A percentile compares a stretch with the other conserved stretches of the same genome.
phyloP scores from a whole-genome alignment of 495 filamentous ascomycete genomes.

The Penicillium soppii region DNA sequence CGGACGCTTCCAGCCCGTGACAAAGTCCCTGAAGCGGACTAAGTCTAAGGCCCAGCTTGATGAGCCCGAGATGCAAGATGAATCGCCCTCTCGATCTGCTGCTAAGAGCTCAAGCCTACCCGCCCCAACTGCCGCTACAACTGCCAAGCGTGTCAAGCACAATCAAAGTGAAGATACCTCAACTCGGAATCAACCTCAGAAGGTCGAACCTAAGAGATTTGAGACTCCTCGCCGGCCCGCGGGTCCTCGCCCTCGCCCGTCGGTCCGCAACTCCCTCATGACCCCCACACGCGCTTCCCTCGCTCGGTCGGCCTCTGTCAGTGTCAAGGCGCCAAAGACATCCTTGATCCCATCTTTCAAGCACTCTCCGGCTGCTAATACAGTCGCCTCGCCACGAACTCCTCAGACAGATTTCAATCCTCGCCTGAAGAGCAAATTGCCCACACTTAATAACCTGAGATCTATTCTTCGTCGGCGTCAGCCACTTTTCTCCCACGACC shows the following conservation, averaged over 20 bases:
- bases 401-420: constrained; percentile 49
- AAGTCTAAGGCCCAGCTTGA: constrained; percentile 74
- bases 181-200: constrained; percentile 32
- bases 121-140: constrained; percentile 14
- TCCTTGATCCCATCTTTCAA: constrained; percentile 55
- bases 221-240: constrained; percentile 41
- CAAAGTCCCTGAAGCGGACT: constrained; percentile 65
- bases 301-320: constrained; percentile 54
- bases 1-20: constrained; percentile 54
- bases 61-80: constrained; percentile 44
- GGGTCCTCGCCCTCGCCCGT: constrained; percentile 37
- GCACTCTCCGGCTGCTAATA: constrained; percentile 47
- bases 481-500: constrained; percentile 62
- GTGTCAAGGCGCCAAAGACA: constrained; percentile 55
- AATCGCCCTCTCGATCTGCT: constrained; percentile 37
- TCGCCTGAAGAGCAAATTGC: constrained; percentile 41
- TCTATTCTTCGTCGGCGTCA: constrained; percentile 62
- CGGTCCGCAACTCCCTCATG: constrained; percentile 53
- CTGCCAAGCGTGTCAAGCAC: constrained; percentile 66
- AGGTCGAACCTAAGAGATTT: constrained; percentile 19
- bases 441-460: constrained; percentile 49
- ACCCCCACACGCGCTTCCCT: constrained; percentile 82
- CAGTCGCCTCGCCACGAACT: constrained; percentile 42
- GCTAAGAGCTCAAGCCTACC: constrained; percentile 34
- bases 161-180: constrained; percentile 58